Evolutionary conservation across 768 basidiomycete species (phyloP).

Genomic region (Suillus clintonianus): DNA sequence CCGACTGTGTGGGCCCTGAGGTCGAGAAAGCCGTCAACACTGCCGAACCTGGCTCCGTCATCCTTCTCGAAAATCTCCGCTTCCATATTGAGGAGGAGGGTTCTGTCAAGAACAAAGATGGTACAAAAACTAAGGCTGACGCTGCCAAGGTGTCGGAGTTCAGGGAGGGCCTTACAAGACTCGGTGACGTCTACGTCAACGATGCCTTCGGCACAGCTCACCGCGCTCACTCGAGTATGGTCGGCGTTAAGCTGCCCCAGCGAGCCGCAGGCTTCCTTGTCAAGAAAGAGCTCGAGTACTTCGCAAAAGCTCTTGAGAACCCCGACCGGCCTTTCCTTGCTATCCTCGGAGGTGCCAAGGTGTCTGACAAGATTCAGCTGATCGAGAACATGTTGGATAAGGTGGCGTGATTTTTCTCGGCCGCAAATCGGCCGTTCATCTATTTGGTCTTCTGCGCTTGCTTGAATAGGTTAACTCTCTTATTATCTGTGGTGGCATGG

Average conservation of each 20-base stretch:
- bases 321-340: conserved; percentile 97
- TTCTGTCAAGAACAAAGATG: conserved; percentile 89
- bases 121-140: conserved; percentile 93
- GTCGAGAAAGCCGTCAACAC: conserved; percentile 75
- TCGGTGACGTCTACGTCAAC: conserved; percentile 97
- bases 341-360: conserved; percentile 97
- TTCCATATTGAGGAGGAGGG: conserved; percentile 99
- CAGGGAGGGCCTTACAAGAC: conserved; percentile 82
- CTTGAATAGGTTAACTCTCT: conserved; percentile 79
- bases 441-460: not conserved
- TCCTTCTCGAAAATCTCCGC: conserved; percentile 96
- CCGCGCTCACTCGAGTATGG: conserved; percentile 98
- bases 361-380: conserved; percentile 97
- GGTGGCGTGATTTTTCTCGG: conserved; percentile 31
- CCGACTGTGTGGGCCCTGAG: conserved; percentile 84
- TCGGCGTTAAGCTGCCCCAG: conserved; percentile 90
- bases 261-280: conserved; percentile 95
- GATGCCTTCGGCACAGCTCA: conserved; percentile 99
- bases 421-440: not conserved
- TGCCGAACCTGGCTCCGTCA: conserved; percentile 62
- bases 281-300: conserved; percentile 98
- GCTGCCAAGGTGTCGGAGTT: conserved; percentile 78
- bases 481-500: conserved; percentile 98
- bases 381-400: conserved; percentile 99
- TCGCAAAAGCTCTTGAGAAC: conserved; percentile 94